phyloP scores from a whole-genome alignment of 805 yeast genomes.

The Millerago galiae region DNA sequence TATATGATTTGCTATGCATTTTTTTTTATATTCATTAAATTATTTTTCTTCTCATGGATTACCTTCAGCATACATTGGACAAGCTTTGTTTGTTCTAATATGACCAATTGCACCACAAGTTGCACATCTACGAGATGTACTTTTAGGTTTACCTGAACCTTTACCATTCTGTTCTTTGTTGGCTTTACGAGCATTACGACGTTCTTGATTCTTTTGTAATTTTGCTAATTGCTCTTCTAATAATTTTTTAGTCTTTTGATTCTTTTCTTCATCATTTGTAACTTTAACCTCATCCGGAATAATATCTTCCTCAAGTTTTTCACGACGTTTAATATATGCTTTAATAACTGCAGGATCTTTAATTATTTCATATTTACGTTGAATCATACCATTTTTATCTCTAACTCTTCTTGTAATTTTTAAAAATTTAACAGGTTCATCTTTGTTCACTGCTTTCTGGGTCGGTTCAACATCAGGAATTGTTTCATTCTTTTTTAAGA shows the following conservation, averaged over 20 bases:
- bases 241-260: constrained; percentile 66
- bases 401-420: constrained; percentile 72
- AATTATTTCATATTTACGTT: constrained; percentile 69
- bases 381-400: constrained; percentile 81
- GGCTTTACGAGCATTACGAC: constrained; percentile 52
- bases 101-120: constrained; percentile 96
- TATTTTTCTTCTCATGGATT: constrained; percentile 10
- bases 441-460: constrained; percentile 13
- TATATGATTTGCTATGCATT: not conserved
- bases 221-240: constrained; percentile 81
- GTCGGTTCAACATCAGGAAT: not conserved
- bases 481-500: constrained; percentile 26
- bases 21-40: not conserved
- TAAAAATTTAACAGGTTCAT: constrained; percentile 29
- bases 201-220: constrained; percentile 68
- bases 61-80: constrained; percentile 74
- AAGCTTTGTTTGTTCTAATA: constrained; percentile 79
- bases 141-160: constrained; percentile 28
- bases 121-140: constrained; percentile 73
- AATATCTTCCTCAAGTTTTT: constrained; percentile 54
- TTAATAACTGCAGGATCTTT: constrained; percentile 83
- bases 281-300: constrained; percentile 69
- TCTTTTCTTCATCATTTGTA: constrained; percentile 79
- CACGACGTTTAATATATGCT: constrained; percentile 71
- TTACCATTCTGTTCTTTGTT: constrained; percentile 32